These are phyloP conservation scores for Sphagnum tenellum DNA, from an alignment of 225 moss, liverwort and hornwort genomes.

Conservation along the genomic window DNA sequence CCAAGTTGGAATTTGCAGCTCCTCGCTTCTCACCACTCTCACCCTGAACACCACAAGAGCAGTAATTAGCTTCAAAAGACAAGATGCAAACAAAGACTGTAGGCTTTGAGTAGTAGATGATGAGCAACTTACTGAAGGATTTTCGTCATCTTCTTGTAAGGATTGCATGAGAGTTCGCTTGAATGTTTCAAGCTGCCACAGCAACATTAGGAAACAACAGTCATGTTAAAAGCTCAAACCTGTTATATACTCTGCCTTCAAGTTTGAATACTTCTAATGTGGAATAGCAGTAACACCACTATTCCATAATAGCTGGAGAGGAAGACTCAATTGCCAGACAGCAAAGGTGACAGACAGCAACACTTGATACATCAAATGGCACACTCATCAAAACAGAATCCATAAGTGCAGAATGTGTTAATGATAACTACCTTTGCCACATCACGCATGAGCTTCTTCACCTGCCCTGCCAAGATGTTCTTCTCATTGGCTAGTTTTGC, in stretches of 20 bases:
- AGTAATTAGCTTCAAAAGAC: no score
- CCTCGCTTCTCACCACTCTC: slow-evolving; percentile 32
- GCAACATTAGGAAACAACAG: not conserved
- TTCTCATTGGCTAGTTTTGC: slow-evolving; percentile 81
- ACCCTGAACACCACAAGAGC: slow-evolving; percentile 10
- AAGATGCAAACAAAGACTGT: no score
- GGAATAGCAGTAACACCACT: no score
- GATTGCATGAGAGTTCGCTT: slow-evolving; percentile 94
- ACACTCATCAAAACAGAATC: no score
- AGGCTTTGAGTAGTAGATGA: not conserved
- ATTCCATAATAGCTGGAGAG: no score
- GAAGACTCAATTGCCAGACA: not conserved
- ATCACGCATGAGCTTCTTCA: slow-evolving; percentile 87
- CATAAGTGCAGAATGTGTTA: no score
- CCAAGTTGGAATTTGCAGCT: slow-evolving; percentile 25
- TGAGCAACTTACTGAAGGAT: slow-evolving; percentile 29
- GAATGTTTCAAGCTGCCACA: slow-evolving; percentile 73
- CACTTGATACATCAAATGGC: no score
- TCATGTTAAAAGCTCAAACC: no score
- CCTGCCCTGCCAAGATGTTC: slow-evolving; percentile 53
- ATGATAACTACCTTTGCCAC: slow-evolving; percentile 61
- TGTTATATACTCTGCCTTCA: no score
- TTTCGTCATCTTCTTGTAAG: slow-evolving; percentile 74
- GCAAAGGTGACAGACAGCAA: not conserved
- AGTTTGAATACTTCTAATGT: not conserved